Conservation (phyloP, 2,329 filamentous ascomycete species). For the Pseudogymnoascus sp. region DNA sequence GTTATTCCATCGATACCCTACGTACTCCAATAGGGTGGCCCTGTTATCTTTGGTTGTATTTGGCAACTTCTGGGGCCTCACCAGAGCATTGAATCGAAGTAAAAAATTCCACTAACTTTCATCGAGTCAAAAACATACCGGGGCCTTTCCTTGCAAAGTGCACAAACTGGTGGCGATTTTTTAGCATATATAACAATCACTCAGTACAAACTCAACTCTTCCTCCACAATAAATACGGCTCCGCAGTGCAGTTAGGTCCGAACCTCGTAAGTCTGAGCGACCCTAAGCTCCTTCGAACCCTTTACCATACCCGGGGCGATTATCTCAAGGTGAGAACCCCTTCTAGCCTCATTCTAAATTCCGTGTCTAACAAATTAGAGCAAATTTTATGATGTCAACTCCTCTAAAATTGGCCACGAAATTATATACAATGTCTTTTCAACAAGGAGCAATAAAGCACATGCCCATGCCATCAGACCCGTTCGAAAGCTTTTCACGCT, state of each 20-base stretch:
- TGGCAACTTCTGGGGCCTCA: neutral
- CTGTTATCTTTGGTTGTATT: neutral
- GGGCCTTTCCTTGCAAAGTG: slow-evolving; percentile 24
- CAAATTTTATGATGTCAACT: slow-evolving; percentile 20
- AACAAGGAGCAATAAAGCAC: slow-evolving; percentile 16
- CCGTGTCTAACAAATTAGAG: slow-evolving; percentile 11
- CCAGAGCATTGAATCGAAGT: neutral
- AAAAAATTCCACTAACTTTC: neutral
- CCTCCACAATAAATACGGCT: slow-evolving; percentile 20
- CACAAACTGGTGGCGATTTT: slow-evolving; percentile 23
- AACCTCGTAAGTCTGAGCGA: slow-evolving; percentile 23
- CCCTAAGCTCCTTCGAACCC: slow-evolving; percentile 14
- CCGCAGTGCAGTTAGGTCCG: slow-evolving; percentile 21
- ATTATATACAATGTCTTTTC: slow-evolving; percentile 20
- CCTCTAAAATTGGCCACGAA: slow-evolving; percentile 15
- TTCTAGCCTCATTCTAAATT: neutral
- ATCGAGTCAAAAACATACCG: slow-evolving; percentile 16
- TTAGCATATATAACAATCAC: slow-evolving; percentile 16
- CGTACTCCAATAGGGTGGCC: neutral
- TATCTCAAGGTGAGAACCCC: slow-evolving; percentile 18
- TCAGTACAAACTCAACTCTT: slow-evolving; percentile 14
- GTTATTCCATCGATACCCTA: neutral
- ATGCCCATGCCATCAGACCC: slow-evolving; percentile 16
- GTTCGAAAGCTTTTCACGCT: slow-evolving; percentile 26
- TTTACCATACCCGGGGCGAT: slow-evolving; percentile 16